Evolutionary conservation across 257 asterid species (phyloP).

Genomic region (Nicotiana attenuata): DNA sequence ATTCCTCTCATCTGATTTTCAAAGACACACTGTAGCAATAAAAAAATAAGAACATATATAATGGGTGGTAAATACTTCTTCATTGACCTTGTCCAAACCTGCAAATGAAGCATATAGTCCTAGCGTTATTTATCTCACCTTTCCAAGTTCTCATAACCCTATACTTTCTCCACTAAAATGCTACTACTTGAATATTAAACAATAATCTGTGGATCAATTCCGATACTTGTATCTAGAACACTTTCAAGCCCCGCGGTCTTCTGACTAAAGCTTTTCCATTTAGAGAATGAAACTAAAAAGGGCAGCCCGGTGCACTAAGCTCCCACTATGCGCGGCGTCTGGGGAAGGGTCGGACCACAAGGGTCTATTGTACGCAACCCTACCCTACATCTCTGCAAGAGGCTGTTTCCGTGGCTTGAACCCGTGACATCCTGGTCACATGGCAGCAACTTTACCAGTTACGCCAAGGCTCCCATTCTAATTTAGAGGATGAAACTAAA

Average conservation of each 20-base stretch:
- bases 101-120: constrained; percentile 1
- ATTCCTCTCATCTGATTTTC: background rate
- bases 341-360: too few relatives aligned
- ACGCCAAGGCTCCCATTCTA: background rate
- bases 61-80: background rate
- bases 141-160: background rate
- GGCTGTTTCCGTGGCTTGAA: too few relatives aligned
- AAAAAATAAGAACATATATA: background rate
- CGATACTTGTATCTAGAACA: background rate
- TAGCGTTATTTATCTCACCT: background rate
- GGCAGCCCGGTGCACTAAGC: too few relatives aligned
- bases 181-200: background rate
- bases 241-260: background rate
- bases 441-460: too few relatives aligned
- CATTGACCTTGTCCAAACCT: background rate
- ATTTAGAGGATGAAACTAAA: background rate
- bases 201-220: background rate
- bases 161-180: constrained; percentile 1
- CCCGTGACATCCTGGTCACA: too few relatives aligned
- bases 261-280: background rate
- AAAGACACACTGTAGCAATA: background rate
- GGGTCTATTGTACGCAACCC: too few relatives aligned
- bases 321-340: too few relatives aligned
- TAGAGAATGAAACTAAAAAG: background rate
- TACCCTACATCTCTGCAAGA: too few relatives aligned